Evolutionary conservation across 2,329 filamentous ascomycete species (phyloP), one percentile per base, ranked within the genome.

Genomic region (Lachnellula subtilissima): DNA sequence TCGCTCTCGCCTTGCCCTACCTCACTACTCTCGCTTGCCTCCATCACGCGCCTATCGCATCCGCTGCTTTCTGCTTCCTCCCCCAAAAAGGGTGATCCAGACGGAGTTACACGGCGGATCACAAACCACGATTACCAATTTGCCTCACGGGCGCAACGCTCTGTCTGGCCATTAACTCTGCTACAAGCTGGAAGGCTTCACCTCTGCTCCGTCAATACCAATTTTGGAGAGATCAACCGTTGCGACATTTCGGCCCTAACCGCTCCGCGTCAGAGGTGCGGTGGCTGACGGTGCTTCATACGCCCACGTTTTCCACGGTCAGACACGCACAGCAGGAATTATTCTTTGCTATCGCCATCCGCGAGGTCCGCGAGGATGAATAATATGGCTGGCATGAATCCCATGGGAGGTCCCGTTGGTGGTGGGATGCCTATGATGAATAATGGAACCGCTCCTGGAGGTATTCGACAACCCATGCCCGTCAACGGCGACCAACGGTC

Each of bases 361-460:
- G 62, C 62, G 57, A 68, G 54, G 50, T 58, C 55, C 55, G 62
- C 62, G 57, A 68, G 55, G 50, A 71, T 70, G 67, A 70, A 70
- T 48, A 70, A 67, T 59, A 88, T 91, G 85, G 80, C 79, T 69
- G 72, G 69, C 69, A 89, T 90, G 83, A 83, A 79, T 69, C 77
- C 81, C 71, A 84, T 87, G 81, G 77, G 77, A 64, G 85, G 84
- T 56, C 83, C 84, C 52, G 84, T 87, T 58, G 85, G 85, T 63
- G 76, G 75, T 63, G 77, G 74, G 40, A 82, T 85, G 69, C 80
- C 80, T 23, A 65, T 67, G 68, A 86, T 87, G 80, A 87, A 87
- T 84, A 84, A 82, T 69, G 86, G 84, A 68, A 75, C 78, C 68
- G 60, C 63, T 55, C 51, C 63, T 57, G 65, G 60, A 55, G 62